Evolutionary conservation across 306 rosid genomes (phyloP).

Genomic region (Senna tora): DNA sequence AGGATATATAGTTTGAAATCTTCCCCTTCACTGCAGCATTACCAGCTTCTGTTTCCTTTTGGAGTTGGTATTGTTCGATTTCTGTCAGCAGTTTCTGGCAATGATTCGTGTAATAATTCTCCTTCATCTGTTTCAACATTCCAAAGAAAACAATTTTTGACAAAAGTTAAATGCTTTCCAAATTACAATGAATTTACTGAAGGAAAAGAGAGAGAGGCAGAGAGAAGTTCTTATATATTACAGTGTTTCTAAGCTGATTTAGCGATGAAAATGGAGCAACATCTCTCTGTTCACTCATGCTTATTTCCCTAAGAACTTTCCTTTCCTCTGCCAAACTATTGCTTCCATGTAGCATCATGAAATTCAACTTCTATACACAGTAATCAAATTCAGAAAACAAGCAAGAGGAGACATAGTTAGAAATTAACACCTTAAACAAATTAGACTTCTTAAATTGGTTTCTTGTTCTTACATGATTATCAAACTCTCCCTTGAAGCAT

Average conservation of each 20-base stretch:
- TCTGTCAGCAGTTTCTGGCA: conserved; percentile 33
- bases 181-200: background rate
- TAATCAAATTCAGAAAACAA: background rate
- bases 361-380: conserved; percentile 1
- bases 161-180: background rate
- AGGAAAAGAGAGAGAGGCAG: background rate
- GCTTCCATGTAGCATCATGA: conserved; percentile 12
- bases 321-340: conserved; percentile 11
- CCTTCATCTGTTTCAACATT: conserved; percentile 34
- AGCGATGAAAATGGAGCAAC: background rate
- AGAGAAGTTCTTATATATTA: background rate
- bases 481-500: background rate
- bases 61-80: conserved; percentile 27
- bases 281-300: background rate
- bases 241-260: background rate
- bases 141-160: background rate
- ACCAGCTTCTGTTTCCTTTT: conserved; percentile 21
- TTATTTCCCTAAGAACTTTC: background rate
- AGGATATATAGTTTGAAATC: background rate
- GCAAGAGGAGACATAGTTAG: background rate
- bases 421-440: background rate
- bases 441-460: background rate
- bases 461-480: conserved; percentile 2
- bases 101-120: conserved; percentile 2
- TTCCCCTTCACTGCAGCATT: background rate